A percentile compares a stretch with the other conserved stretches of the same genome.
Evolutionary conservation across 768 basidiomycete species (phyloP).

Genomic region (Lentinula sp.): DNA sequence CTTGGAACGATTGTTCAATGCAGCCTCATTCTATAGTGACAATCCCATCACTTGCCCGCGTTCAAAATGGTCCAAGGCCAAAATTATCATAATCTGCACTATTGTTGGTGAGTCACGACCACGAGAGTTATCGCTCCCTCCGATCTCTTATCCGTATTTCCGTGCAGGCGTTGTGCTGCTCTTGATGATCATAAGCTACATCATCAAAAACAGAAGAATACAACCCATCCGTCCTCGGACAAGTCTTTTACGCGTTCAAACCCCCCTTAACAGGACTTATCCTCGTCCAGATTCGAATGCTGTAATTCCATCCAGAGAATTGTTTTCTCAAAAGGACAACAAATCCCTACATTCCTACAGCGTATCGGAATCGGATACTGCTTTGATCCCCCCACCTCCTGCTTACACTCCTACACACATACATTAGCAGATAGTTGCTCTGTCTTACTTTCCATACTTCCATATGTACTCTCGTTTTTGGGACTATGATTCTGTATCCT

Average conservation of each 20-base stretch:
- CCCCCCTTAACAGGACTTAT: neutral
- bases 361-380: neutral
- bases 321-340: neutral
- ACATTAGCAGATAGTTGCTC: neutral
- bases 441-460: neutral
- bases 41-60: neutral
- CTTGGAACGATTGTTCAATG: too few relatives aligned
- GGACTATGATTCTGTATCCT: neutral
- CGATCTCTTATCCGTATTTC: neutral
- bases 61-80: neutral
- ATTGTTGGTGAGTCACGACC: neutral
- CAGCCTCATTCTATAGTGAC: neutral
- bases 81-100: neutral
- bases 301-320: neutral
- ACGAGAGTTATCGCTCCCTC: neutral
- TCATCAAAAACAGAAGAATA: neutral
- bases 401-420: neutral
- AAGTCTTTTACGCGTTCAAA: neutral
- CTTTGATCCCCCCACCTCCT: neutral
- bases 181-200: neutral
- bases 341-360: neutral
- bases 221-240: neutral
- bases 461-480: neutral
- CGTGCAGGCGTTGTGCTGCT: neutral
- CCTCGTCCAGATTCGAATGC: neutral